These are phyloP conservation scores for Pelargonium myrrhifolium DNA, from an alignment of 441 rosid species.

Conservation along the genomic window DNA sequence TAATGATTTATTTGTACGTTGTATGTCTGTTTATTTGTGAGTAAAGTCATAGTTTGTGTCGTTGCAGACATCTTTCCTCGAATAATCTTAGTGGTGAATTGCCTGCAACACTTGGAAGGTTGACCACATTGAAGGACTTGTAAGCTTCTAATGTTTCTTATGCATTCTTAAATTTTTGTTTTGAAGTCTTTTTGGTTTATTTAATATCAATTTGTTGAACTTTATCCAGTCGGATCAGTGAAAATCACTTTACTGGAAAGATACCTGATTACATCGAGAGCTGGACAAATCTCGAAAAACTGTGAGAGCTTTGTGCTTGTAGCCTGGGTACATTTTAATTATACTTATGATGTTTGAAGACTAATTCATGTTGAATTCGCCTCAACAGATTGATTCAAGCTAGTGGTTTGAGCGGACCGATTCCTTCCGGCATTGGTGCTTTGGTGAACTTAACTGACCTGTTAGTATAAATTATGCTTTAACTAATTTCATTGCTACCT, in stretches of 20 bases:
- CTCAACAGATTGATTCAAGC: constrained; percentile 41
- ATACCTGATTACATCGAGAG: constrained; percentile 47
- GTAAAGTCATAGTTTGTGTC: not conserved
- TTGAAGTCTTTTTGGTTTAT: not conserved
- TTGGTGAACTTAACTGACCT: constrained; percentile 29
- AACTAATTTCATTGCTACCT: not conserved
- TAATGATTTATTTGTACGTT: not conserved
- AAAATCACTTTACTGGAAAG: constrained; percentile 37
- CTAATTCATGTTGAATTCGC: not conserved
- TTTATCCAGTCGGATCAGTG: constrained; percentile 37
- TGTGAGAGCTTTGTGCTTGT: constrained; percentile 31
- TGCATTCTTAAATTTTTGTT: no score
- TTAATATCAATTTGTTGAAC: not conserved
- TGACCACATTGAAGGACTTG: constrained; percentile 37
- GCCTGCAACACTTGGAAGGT: constrained; percentile 42
- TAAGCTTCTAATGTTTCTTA: constrained; percentile 20
- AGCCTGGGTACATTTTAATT: not conserved
- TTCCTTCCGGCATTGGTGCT: constrained; percentile 35
- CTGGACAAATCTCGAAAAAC: constrained; percentile 31
- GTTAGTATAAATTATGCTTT: constrained; percentile 25
- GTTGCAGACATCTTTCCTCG: constrained; percentile 37
- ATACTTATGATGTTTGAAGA: no score
- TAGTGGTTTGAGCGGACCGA: constrained; percentile 59
- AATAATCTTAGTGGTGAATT: constrained; percentile 45
- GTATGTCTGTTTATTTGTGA: not conserved